These are phyloP conservation scores for Starmerella vitae DNA, from an alignment of 805 yeast species.

Conservation along the genomic window DNA sequence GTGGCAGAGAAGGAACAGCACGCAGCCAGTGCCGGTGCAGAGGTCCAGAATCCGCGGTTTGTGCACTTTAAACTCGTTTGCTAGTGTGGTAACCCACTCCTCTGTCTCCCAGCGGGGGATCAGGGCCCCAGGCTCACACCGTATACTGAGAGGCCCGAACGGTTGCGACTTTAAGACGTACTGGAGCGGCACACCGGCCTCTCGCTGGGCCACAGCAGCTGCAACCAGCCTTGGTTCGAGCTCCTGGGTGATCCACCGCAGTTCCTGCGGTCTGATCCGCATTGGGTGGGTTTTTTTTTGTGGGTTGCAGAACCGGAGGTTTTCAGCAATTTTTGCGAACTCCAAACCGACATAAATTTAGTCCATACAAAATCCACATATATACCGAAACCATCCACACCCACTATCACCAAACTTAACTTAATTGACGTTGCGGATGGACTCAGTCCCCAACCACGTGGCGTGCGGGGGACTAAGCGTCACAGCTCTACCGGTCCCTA, in stretches of 20 bases:
- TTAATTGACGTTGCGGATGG: too few relatives aligned
- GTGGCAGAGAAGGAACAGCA: slow-evolving; percentile 27
- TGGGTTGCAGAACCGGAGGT: too few relatives aligned
- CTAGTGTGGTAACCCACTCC: slow-evolving; percentile 56
- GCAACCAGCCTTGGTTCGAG: slow-evolving; percentile 32
- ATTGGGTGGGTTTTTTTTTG: too few relatives aligned
- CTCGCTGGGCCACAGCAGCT: slow-evolving; percentile 42
- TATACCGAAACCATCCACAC: too few relatives aligned
- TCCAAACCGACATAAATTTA: too few relatives aligned
- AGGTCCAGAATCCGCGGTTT: slow-evolving; percentile 41
- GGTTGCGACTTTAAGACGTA: slow-evolving; percentile 80
- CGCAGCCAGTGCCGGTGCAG: slow-evolving; percentile 85
- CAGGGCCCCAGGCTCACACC: slow-evolving; percentile 51
- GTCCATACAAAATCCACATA: too few relatives aligned
- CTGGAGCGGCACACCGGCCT: slow-evolving; percentile 56
- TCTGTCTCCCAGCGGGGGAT: slow-evolving; percentile 96
- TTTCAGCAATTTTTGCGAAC: too few relatives aligned
- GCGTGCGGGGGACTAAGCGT: too few relatives aligned
- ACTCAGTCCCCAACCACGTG: too few relatives aligned
- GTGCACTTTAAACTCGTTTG: slow-evolving; percentile 14
- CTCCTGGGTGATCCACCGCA: slow-evolving; percentile 51
- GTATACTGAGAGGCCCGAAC: slow-evolving; percentile 53
- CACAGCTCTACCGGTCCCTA: too few relatives aligned
- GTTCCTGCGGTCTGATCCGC: too few relatives aligned
- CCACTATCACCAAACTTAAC: too few relatives aligned